A percentile compares a stretch with the other conserved stretches of the same genome.
phyloP scores from a whole-genome alignment of 345 rosid species.

The Hibiscus tridactylites region DNA sequence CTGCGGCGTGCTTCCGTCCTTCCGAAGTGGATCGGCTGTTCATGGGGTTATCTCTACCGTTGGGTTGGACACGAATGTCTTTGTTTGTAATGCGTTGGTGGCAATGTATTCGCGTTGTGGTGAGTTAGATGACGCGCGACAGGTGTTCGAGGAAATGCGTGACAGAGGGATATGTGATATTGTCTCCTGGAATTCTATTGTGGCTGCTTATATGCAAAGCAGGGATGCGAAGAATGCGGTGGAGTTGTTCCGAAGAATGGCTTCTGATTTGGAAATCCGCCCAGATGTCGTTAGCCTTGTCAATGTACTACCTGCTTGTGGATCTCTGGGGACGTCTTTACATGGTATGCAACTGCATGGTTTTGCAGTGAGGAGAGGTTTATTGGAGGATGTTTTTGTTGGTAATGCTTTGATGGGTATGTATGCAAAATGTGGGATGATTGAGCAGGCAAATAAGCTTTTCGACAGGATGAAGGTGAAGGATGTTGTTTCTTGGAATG shows the following conservation, averaged over 20 bases:
- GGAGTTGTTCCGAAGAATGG: slow-evolving; percentile 45
- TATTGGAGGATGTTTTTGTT: slow-evolving; percentile 52
- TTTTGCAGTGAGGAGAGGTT: slow-evolving; percentile 42
- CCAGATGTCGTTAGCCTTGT: slow-evolving; percentile 65
- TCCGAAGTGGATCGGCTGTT: slow-evolving; percentile 33
- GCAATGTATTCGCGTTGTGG: slow-evolving; percentile 64
- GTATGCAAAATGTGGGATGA: slow-evolving; percentile 76
- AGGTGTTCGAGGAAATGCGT: slow-evolving; percentile 68
- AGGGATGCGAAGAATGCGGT: slow-evolving; percentile 37
- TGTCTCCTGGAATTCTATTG: slow-evolving; percentile 73
- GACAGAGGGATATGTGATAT: slow-evolving; percentile 36
- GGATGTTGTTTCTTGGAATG: slow-evolving; percentile 87
- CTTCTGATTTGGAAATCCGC: slow-evolving; percentile 15
- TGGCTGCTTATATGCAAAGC: slow-evolving; percentile 42
- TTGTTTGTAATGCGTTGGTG: slow-evolving; percentile 59
- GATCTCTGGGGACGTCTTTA: slow-evolving; percentile 29
- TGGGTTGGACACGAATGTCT: slow-evolving; percentile 58
- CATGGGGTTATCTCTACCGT: slow-evolving; percentile 33
- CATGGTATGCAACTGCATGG: slow-evolving; percentile 55
- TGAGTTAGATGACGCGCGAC: slow-evolving; percentile 35
- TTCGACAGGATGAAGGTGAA: slow-evolving; percentile 47
- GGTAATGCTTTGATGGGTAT: slow-evolving; percentile 70
- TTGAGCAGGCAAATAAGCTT: slow-evolving; percentile 50
- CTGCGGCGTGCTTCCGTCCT: slow-evolving; percentile 47
- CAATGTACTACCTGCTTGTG: slow-evolving; percentile 62